Base-by-base conservation (phyloP, 108 stramenopile genomes). In the Skeletonema potamos region DNA sequence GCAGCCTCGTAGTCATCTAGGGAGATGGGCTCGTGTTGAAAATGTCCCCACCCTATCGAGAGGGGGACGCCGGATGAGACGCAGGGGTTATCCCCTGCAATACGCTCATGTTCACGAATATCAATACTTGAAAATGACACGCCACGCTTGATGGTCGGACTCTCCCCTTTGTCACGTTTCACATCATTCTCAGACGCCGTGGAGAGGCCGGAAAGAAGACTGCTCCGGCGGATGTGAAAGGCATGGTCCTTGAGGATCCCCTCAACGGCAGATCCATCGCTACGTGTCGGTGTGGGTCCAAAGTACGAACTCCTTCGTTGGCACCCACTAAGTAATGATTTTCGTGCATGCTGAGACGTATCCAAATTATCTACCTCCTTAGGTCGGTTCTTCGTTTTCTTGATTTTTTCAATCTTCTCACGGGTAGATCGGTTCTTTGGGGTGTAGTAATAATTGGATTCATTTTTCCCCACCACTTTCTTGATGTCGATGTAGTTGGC, bases 71-170 rank as follows among this genome's bases (percentile, higher is more conserved):
- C 82, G 5, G 60, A 59, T 12, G 78, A 59, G 7, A 83, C 82
- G 44, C 79, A 77, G 30, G 82, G 82, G 30, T 83, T 79, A 56
- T 83, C 82, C 39, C 82, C 82, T 1, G 79, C 74, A 39, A 83
- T 68, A 17, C 79, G 82, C 15, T 79, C 78, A 30, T 83, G 70
- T 36, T 83, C 82, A 6, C 82, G 78, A 70, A 83, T 80, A 39
- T 83, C 56, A 15, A 83, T 74, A 46, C 15, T 20, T 18, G 6
- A 6, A 4, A 4, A 55, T 4, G 54, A 55, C 17, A 0, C 18
- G 20, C 22, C 48, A 51, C 48, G 34, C 34, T 34, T 34, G 34
- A 34, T 4, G 34, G 34, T 4, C 4, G 34, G 34, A n/a, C n/a
- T n/a, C n/a, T n/a, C n/a, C n/a, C n/a, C n/a, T n/a, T n/a, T n/a